Evolutionary conservation across 179 eudicot species (phyloP), one percentile per base, ranked within the genome.

Genomic region (Camellia oleifera): DNA sequence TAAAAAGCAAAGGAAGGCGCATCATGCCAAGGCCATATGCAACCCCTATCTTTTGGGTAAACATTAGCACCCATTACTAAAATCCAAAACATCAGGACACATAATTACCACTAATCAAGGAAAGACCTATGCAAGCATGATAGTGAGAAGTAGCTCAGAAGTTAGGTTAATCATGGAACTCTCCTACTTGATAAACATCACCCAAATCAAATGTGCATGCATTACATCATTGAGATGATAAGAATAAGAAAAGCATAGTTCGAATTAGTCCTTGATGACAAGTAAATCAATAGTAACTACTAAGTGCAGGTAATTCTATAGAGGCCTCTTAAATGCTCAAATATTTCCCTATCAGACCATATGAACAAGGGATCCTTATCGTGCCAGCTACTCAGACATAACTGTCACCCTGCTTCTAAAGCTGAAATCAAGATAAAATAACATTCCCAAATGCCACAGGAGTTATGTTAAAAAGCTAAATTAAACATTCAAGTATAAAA

Each of bases 291-390:
- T 77, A 65, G 14, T 23, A 40, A 69, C 26, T 23, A 23, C 26
- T 23, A 23, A 23, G 26, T 23, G 26, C 74, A 64, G 32, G 63
- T 81, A 69, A 60, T 26, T 77, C 75, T 70, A 72, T 4, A 65
- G 71, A 79, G 40, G 69, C 83, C 76, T 80, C 72, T 78, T 80
- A 82, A 69, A 83, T 72, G 78, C 81, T 81, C 71, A 78, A 78
- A 80, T 72, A 69, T 78, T 69, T 83, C 81, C 93, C 87, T 78
- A 69, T 69, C 91, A 82, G 88, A 84, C 93, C 93, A 90, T 86
- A 87, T 84, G 72, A 78, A 79, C 74, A 84, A 72, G 67, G 80
- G 77, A 71, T 76, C 87, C 86, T 81, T 88, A 84, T 70, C 68
- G 81, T 86, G 84, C 88, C 91, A 78, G 91, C 93, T 85, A 86